Percentiles rank a stretch among this genome's conserved stretches.
These are phyloP conservation scores for Hortiboletus flavorubellus DNA, from an alignment of 768 basidiomycete species.

Conservation along the genomic window DNA sequence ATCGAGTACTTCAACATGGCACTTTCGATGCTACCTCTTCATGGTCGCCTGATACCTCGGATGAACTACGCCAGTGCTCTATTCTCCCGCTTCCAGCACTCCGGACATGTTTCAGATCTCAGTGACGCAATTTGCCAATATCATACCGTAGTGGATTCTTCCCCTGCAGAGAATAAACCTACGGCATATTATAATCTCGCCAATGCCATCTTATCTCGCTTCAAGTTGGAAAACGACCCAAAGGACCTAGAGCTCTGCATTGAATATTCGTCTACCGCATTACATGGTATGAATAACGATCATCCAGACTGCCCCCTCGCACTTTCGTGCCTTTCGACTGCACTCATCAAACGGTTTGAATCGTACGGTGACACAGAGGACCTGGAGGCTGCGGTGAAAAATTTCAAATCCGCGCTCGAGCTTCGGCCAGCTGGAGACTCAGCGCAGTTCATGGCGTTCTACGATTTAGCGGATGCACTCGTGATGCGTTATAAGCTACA, in stretches of 20 bases:
- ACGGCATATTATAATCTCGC: slow-evolving; percentile 24
- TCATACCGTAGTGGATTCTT: slow-evolving; percentile 16
- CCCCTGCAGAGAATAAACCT: slow-evolving; percentile 3
- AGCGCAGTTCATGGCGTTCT: slow-evolving; percentile 11
- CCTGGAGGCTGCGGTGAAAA: slow-evolving; percentile 4
- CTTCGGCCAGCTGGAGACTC: slow-evolving; percentile 15
- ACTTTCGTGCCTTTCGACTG: slow-evolving; percentile 23
- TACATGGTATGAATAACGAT: slow-evolving; percentile 10
- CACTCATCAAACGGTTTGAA: slow-evolving; percentile 24
- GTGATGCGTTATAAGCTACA: slow-evolving; percentile 25
- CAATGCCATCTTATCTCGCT: slow-evolving; percentile 30
- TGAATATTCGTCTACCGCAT: slow-evolving; percentile 17
- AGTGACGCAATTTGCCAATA: slow-evolving; percentile 25
- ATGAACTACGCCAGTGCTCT: slow-evolving; percentile 31
- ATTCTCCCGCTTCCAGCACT: slow-evolving; percentile 24
- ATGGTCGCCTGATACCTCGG: too few relatives aligned
- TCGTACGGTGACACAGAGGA: neutral
- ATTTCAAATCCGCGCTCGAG: slow-evolving; percentile 20
- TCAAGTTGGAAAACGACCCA: slow-evolving; percentile 18
- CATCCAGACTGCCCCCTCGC: slow-evolving; percentile 18
- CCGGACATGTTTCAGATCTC: slow-evolving; percentile 21
- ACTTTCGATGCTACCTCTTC: too few relatives aligned
- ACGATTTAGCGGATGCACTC: slow-evolving; percentile 29
- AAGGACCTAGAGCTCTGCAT: slow-evolving; percentile 25
- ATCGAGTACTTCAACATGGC: too few relatives aligned